These are phyloP conservation scores for Backusella tarrabulga DNA, from an alignment of 192 early-diverging fungal species.

Conservation along the genomic window DNA sequence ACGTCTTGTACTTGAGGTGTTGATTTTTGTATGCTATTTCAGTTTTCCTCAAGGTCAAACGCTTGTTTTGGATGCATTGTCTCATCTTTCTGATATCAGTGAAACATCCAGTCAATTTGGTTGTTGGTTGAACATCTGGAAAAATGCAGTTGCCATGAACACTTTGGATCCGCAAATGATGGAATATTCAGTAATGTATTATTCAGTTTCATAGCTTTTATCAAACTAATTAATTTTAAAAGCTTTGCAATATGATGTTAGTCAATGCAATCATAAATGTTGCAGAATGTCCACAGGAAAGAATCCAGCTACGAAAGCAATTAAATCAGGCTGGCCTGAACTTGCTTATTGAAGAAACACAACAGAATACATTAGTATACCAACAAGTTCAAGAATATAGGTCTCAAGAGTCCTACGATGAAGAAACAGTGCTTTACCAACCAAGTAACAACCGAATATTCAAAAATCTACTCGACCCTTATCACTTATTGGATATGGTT, in stretches of 20 bases:
- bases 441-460: neutral
- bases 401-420: slow-evolving; percentile 55
- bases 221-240: neutral
- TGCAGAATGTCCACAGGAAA: slow-evolving; percentile 67
- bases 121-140: slow-evolving; percentile 70
- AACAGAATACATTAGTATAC: neutral
- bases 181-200: slow-evolving; percentile 59
- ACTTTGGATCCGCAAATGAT: slow-evolving; percentile 67
- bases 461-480: slow-evolving; percentile 69
- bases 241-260: slow-evolving; percentile 76
- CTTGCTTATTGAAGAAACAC: slow-evolving; percentile 52
- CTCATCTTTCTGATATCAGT: slow-evolving; percentile 65
- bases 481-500: slow-evolving; percentile 73
- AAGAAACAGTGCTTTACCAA: slow-evolving; percentile 46
- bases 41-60: slow-evolving; percentile 70
- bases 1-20: slow-evolving; percentile 68
- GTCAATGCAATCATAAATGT: slow-evolving; percentile 74
- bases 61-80: slow-evolving; percentile 70
- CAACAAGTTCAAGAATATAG: slow-evolving; percentile 27
- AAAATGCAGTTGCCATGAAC: slow-evolving; percentile 46
- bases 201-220: neutral
- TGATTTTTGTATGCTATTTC: slow-evolving; percentile 74
- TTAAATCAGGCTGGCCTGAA: slow-evolving; percentile 65
- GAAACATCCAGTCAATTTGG: slow-evolving; percentile 61
- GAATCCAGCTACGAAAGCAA: slow-evolving; percentile 71